A percentile compares a stretch with the other conserved stretches of the same genome.
These are phyloP conservation scores for Xylariaceae sp. DNA, from an alignment of 2,329 filamentous ascomycete species.

Conservation along the genomic window DNA sequence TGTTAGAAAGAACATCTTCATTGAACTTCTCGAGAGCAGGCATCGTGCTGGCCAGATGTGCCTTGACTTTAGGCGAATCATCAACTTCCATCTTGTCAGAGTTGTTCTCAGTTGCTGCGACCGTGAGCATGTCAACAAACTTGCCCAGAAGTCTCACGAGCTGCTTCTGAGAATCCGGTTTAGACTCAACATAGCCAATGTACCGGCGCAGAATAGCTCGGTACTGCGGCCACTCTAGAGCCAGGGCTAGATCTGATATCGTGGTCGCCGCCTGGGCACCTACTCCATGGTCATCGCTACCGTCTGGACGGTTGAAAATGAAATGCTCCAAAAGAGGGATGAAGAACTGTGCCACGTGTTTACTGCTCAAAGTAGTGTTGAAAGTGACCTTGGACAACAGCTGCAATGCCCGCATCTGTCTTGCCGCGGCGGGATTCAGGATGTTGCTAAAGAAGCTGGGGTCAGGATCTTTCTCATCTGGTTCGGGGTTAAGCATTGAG, in stretches of 20 bases:
- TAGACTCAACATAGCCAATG: conserved; percentile 72
- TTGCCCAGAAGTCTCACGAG: conserved; percentile 76
- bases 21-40: conserved; percentile 63
- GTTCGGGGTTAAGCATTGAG: conserved; percentile 55
- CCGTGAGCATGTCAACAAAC: conserved; percentile 69
- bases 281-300: conserved; percentile 73
- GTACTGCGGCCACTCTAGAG: conserved; percentile 87
- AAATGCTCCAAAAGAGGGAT: conserved; percentile 92
- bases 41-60: conserved; percentile 57
- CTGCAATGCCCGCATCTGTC: conserved; percentile 77
- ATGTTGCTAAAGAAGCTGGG: conserved; percentile 88
- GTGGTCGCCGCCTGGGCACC: conserved; percentile 80
- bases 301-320: conserved; percentile 73
- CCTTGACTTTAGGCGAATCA: conserved; percentile 27
- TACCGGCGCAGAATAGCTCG: conserved; percentile 79
- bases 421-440: conserved; percentile 80
- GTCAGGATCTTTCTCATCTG: conserved; percentile 59
- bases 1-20: conserved; percentile 65
- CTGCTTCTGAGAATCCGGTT: conserved; percentile 78
- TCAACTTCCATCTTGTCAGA: conserved; percentile 42
- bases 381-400: conserved; percentile 65
- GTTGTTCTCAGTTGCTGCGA: conserved; percentile 41
- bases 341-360: conserved; percentile 80
- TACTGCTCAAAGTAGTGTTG: conserved; percentile 60
- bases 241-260: conserved; percentile 67